Evolutionary conservation across 768 basidiomycete species (phyloP).

Genomic region (Cyclocybe aegerita): DNA sequence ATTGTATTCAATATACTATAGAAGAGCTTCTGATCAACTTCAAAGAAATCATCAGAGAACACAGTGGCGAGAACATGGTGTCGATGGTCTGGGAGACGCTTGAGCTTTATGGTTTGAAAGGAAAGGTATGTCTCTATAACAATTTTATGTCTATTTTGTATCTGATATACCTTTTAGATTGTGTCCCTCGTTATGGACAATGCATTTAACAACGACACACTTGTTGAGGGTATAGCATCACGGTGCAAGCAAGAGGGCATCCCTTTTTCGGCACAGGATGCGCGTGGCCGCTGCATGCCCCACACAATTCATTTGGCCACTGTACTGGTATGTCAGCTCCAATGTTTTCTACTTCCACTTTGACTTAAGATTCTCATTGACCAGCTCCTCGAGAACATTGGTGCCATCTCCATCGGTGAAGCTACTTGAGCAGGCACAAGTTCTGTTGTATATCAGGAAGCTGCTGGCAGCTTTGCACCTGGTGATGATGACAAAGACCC

Average conservation of each 20-base stretch:
- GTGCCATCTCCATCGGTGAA: conserved; percentile 4
- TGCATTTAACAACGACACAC: conserved; percentile 34
- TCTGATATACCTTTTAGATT: conserved; percentile 15
- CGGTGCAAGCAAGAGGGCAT: conserved; percentile 12
- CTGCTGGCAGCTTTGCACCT: not conserved
- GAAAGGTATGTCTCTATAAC: conserved; percentile 15
- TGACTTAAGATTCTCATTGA: too few species aligned
- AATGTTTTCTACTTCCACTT: too few species aligned
- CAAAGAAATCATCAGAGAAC: conserved; percentile 29
- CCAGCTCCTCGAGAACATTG: conserved; percentile 11
- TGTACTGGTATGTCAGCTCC: too few species aligned
- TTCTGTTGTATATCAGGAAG: not conserved
- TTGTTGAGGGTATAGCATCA: conserved; percentile 19
- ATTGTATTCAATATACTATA: conserved; percentile 12
- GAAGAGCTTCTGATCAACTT: conserved; percentile 37
- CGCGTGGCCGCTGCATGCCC: conserved; percentile 30
- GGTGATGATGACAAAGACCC: not conserved
- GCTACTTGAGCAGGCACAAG: not conserved
- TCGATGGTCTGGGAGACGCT: conserved; percentile 27
- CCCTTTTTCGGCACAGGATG: conserved; percentile 16
- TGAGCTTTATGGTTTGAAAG: conserved; percentile 20
- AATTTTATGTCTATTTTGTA: conserved; percentile 1
- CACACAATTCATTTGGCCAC: conserved; percentile 35
- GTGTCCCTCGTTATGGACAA: conserved; percentile 32
- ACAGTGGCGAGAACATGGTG: conserved; percentile 35